Base-by-base conservation (phyloP, 805 yeast species). In the Yamadazyma olivae region DNA sequence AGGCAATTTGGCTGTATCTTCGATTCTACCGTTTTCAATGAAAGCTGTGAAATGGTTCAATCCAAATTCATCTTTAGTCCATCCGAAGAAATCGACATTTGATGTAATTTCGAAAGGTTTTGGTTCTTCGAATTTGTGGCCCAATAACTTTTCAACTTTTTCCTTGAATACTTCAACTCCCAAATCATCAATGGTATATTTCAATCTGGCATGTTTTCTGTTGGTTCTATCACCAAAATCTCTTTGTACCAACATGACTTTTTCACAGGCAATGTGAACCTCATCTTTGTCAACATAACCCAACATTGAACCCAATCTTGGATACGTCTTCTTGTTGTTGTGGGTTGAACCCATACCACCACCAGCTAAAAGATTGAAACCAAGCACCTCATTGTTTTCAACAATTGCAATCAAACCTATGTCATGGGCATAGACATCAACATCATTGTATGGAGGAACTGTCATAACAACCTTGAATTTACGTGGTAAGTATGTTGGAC, bases 341-440 rank as follows among this genome's bases (percentile, higher is more conserved):
- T 91, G 98, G 10, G 98, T 91, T 27, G 95, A 78, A 53, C 98
- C 98, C 98, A 91, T 91, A 74, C 98, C 98, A 69, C 98, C 98
- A 62, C 98, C 98, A 46, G 83, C 95, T 42, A 84, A 75, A 35
- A 91, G 78, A 54, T 91, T 91, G 73, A 78, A 91, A 39, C 98
- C 98, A 41, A 72, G 57, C 30, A 83, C 77, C 14, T 76, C 71
- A 52, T 80, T 74, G 49, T 76, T 77, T 45, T 77, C 79, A 30
- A 88, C 80, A 53, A 91, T 89, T 21, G 96, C 89, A 58, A 91
- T 77, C 48, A 91, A 72, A 48, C 98, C 98, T 49, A 91, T 79
- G 65, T 91, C 98, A 59, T 88, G 93, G 7, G 95, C 95, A 69
- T 86, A 91, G 6, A 88, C 96, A 66, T 91, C 98, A 35, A 91